Percentiles rank a stretch among this genome's conserved stretches.
These are phyloP conservation scores for Monosporascus sp. DNA, from an alignment of 2,329 filamentous ascomycete species.

Conservation along the genomic window DNA sequence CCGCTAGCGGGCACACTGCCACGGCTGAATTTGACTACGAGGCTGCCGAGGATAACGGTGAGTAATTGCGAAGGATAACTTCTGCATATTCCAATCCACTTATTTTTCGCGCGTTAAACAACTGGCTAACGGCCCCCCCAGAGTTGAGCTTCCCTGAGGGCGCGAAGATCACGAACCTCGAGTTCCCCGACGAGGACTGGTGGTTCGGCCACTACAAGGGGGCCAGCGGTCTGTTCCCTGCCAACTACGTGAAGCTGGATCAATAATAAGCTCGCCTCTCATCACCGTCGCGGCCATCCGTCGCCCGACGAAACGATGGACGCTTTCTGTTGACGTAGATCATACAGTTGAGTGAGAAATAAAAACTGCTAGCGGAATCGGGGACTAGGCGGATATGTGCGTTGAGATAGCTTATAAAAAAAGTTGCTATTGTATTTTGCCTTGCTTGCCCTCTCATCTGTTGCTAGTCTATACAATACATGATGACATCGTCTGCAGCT, in stretches of 20 bases:
- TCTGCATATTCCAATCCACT: not conserved
- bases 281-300: not conserved
- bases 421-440: no score
- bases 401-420: no score
- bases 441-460: no score
- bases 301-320: no score
- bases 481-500: no score
- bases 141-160: slow-evolving; percentile 82
- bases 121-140: slow-evolving; percentile 40
- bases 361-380: no score
- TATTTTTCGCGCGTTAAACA: not conserved
- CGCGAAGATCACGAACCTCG: slow-evolving; percentile 74
- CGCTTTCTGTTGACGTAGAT: no score
- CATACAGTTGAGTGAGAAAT: no score
- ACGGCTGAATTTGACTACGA: slow-evolving; percentile 94
- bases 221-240: slow-evolving; percentile 76
- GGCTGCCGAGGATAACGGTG: slow-evolving; percentile 88
- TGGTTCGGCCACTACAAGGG: slow-evolving; percentile 88
- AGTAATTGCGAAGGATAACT: slow-evolving; percentile 13
- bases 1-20: slow-evolving; percentile 57
- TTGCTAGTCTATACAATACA: no score
- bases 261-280: slow-evolving; percentile 14
- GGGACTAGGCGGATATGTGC: no score
- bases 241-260: slow-evolving; percentile 63
- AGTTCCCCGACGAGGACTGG: slow-evolving; percentile 98